phyloP scores from a whole-genome alignment of 306 rosid species.

The Prunus fruticosa region DNA sequence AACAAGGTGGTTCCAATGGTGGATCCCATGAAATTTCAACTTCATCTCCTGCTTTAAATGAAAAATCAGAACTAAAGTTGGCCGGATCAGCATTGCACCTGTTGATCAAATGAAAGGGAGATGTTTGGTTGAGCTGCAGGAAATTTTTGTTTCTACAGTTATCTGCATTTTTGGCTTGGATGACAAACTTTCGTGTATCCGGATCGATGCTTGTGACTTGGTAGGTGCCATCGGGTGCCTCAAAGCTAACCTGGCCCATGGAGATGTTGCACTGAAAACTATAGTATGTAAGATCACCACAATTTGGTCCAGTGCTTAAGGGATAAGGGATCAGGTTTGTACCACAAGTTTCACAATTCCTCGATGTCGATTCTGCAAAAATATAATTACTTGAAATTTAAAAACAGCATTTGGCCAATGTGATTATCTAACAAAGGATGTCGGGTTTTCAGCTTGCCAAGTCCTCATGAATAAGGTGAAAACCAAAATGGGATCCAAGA shows the following conservation, averaged over 20 bases:
- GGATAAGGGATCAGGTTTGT: constrained; percentile 76
- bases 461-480: too few relatives aligned
- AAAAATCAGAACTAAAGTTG: constrained; percentile 33
- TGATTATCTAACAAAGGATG: not conserved
- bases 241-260: constrained; percentile 54
- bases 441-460: too few relatives aligned
- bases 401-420: not conserved
- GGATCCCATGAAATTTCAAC: constrained; percentile 53
- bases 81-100: constrained; percentile 44
- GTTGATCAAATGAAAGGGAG: constrained; percentile 49
- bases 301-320: constrained; percentile 57
- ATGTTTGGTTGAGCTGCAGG: constrained; percentile 50
- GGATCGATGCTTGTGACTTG: constrained; percentile 50
- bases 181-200: constrained; percentile 37
- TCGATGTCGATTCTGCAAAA: constrained; percentile 51
- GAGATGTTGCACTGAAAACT: constrained; percentile 51
- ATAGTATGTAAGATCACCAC: constrained; percentile 60
- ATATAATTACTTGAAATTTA: constrained; percentile 8
- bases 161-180: constrained; percentile 38
- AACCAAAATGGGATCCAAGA: too few relatives aligned
- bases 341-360: constrained; percentile 67
- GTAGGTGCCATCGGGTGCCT: constrained; percentile 42
- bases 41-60: constrained; percentile 43
- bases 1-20: constrained; percentile 56
- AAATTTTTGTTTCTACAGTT: constrained; percentile 37